Evolutionary conservation across 169 alveolate genomes (phyloP).

Genomic region (Plasmodium cynomolgi): DNA sequence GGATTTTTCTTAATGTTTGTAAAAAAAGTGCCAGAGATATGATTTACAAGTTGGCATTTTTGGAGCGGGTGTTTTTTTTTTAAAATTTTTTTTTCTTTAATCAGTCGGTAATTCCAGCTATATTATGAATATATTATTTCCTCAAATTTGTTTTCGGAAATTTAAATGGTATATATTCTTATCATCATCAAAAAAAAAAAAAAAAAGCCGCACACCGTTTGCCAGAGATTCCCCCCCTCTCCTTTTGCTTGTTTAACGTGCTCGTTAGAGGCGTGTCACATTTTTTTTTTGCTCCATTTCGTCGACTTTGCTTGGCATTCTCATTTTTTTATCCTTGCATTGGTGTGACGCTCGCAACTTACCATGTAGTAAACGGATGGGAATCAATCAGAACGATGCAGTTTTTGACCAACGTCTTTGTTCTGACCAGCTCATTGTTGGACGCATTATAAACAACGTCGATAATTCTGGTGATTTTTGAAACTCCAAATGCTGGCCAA

Average conservation of each 20-base stretch:
- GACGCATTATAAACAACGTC: slow-evolving; percentile 99
- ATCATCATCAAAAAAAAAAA: slow-evolving; percentile 34
- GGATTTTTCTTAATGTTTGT: not conserved
- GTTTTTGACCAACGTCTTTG: slow-evolving; percentile 98
- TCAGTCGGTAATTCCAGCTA: slow-evolving; percentile 80
- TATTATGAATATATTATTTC: slow-evolving; percentile 26
- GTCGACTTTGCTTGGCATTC: not conserved
- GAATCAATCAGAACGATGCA: slow-evolving; percentile 98
- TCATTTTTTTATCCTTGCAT: not conserved
- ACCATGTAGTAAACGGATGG: slow-evolving; percentile 98
- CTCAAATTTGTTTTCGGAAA: slow-evolving; percentile 32
- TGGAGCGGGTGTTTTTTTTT: not conserved
- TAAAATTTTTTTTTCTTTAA: not conserved
- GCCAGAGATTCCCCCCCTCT: not conserved
- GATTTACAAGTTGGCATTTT: not conserved
- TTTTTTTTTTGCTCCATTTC: not conserved
- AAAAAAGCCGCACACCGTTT: not conserved
- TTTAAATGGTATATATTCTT: slow-evolving; percentile 26
- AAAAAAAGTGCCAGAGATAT: not conserved
- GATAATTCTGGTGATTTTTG: slow-evolving; percentile 95
- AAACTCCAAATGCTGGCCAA: slow-evolving; percentile 95
- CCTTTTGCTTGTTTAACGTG: not conserved
- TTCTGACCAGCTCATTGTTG: slow-evolving; percentile 99
- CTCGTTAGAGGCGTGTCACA: not conserved
- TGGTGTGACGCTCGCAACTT: not conserved